Percentiles rank a stretch among this genome's conserved stretches.
phyloP scores from a whole-genome alignment of 2,329 filamentous ascomycete species.

The Scedosporium boydii region DNA sequence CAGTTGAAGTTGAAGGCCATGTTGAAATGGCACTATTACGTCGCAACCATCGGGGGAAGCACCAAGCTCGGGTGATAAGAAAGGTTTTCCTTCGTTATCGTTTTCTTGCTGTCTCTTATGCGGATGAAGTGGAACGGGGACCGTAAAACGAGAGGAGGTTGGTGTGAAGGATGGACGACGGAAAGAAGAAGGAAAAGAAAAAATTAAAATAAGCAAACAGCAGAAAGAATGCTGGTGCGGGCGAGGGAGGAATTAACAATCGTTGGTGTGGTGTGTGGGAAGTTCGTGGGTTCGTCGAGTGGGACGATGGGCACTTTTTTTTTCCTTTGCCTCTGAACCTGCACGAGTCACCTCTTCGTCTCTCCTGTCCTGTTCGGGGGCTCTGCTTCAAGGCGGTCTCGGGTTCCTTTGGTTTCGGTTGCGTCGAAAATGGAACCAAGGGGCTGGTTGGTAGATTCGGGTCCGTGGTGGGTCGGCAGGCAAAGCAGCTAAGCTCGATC shows the following conservation, averaged over 20 bases:
- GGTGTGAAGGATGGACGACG: neutral
- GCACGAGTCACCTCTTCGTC: neutral
- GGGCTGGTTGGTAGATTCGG: neutral
- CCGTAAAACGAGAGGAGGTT: neutral
- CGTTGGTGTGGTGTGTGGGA: neutral
- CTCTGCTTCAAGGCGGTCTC: neutral
- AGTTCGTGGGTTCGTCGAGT: neutral
- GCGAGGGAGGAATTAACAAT: neutral
- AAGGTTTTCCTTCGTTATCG: neutral
- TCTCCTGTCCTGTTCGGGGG: neutral
- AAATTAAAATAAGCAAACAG: neutral
- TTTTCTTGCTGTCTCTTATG: neutral
- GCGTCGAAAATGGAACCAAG: slow-evolving; percentile 2
- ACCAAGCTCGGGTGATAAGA: neutral
- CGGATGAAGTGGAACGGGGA: neutral
- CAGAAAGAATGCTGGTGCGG: neutral
- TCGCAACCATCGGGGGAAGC: slow-evolving; percentile 3
- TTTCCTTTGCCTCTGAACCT: neutral
- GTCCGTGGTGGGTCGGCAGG: neutral
- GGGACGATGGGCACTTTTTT: neutral
- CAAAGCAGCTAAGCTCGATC: neutral
- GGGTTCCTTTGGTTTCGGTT: slow-evolving; percentile 2
- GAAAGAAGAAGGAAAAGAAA: neutral
- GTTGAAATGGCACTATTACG: slow-evolving; percentile 33
- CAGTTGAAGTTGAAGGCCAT: slow-evolving; percentile 99